Conservation (phyloP, 306 rosid genomes). For the Coriaria nepalensis region DNA sequence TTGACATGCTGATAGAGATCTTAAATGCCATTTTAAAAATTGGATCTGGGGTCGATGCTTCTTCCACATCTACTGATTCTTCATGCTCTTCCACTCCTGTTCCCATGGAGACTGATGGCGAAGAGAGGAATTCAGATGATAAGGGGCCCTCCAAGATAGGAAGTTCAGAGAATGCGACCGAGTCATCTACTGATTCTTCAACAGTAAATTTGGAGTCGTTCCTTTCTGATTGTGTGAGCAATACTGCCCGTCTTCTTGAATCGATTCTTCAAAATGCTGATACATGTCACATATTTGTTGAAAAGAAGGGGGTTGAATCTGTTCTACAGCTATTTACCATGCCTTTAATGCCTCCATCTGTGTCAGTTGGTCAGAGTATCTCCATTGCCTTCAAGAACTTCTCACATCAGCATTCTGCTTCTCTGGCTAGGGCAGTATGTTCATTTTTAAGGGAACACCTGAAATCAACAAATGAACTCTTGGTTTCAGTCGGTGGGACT, state of each 20-base stretch:
- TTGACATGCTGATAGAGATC: constrained; percentile 87
- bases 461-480: constrained; percentile 73
- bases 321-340: constrained; percentile 69
- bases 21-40: constrained; percentile 53
- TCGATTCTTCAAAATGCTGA: constrained; percentile 95
- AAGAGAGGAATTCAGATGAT: constrained; percentile 46
- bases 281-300: constrained; percentile 86
- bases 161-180: constrained; percentile 39
- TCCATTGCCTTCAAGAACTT: constrained; percentile 88
- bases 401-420: constrained; percentile 82
- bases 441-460: constrained; percentile 70
- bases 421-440: constrained; percentile 85
- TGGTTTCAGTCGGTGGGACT: constrained; percentile 62
- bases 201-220: constrained; percentile 44
- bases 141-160: constrained; percentile 49
- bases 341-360: constrained; percentile 75
- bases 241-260: constrained; percentile 84
- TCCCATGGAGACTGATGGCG: constrained; percentile 92
- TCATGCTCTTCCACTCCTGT: constrained; percentile 49
- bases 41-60: constrained; percentile 54
- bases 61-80: constrained; percentile 37
- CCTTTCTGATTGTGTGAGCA: constrained; percentile 82
- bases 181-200: constrained; percentile 47
- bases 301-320: constrained; percentile 90
- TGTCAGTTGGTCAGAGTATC: constrained; percentile 74